Conservation (phyloP, 2,329 filamentous ascomycete species). For the Phialophora chinensis region DNA sequence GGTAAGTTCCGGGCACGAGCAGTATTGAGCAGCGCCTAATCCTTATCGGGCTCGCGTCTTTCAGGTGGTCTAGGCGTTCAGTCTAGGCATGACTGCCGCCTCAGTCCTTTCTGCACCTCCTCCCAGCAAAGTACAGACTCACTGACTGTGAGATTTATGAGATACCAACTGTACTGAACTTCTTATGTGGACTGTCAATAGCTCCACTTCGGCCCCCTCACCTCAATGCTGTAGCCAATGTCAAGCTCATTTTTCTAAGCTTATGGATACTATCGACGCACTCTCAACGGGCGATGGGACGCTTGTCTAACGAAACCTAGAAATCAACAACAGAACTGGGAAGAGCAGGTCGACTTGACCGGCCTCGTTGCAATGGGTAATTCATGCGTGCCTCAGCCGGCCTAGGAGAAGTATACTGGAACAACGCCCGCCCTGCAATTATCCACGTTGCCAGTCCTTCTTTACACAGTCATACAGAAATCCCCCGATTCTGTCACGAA, state of each 20-base stretch:
- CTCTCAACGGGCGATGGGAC: neutral
- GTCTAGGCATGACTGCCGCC: neutral
- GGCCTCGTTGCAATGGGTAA: neutral
- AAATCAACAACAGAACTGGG: neutral
- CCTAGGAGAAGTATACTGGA: neutral
- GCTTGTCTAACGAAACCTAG: neutral
- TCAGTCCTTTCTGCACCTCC: neutral
- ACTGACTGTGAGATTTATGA: neutral
- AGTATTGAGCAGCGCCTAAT: neutral
- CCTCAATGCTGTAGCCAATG: neutral
- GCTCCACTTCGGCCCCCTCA: neutral
- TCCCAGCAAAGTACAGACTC: neutral
- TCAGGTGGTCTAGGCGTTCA: neutral
- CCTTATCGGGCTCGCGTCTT: neutral
- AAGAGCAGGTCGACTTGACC: neutral
- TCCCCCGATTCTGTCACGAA: constrained; percentile 40
- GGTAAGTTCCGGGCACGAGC: too few species aligned
- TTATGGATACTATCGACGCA: neutral
- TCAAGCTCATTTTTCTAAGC: neutral
- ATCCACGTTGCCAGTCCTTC: constrained; percentile 25
- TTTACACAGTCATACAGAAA: constrained; percentile 38
- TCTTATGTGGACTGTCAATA: neutral
- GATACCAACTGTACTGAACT: neutral
- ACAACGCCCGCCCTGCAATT: constrained; percentile 26
- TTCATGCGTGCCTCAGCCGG: constrained; percentile 4